A percentile compares a stretch with the other conserved stretches of the same genome.
These are phyloP conservation scores for Nidularia sp. DNA, from an alignment of 768 basidiomycete genomes.

Conservation along the genomic window DNA sequence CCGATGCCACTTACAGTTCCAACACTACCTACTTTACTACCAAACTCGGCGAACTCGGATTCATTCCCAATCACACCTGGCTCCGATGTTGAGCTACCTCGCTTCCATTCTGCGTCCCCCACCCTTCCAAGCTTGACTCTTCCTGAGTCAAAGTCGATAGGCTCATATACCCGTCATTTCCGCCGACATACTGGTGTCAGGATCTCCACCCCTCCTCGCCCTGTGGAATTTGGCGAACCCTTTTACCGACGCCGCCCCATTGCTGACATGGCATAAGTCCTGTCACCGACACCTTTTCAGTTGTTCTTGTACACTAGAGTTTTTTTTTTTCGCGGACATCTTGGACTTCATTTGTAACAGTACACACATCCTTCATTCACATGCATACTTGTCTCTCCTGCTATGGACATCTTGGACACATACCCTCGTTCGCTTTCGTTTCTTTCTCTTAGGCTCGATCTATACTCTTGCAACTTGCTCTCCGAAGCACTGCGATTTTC, in stretches of 20 bases:
- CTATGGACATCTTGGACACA: background rate
- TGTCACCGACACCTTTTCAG: background rate
- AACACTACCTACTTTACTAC: slow-evolving; percentile 53
- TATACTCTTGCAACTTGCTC: too few relatives aligned
- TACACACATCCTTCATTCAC: slow-evolving; percentile 5
- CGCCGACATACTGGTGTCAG: slow-evolving; percentile 38
- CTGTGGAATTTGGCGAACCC: slow-evolving; percentile 22
- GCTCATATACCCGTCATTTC: slow-evolving; percentile 22
- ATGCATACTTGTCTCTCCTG: background rate
- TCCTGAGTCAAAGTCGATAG: slow-evolving; percentile 15
- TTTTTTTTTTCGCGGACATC: background rate
- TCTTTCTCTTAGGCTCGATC: too few relatives aligned
- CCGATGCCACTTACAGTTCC: slow-evolving; percentile 60
- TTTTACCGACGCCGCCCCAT: slow-evolving; percentile 23
- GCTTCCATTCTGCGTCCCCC: slow-evolving; percentile 2
- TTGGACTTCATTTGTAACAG: slow-evolving; percentile 14
- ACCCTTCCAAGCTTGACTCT: slow-evolving; percentile 12
- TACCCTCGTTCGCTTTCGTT: too few relatives aligned
- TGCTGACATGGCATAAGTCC: slow-evolving; percentile 18
- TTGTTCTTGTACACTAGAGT: background rate
- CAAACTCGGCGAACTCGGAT: slow-evolving; percentile 38
- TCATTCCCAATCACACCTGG: slow-evolving; percentile 36
- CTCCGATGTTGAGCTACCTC: slow-evolving; percentile 25
- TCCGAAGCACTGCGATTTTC: too few relatives aligned
- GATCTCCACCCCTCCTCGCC: slow-evolving; percentile 36